Conservation (phyloP, 1,139 yeast genomes). For the Suhomyces ambrosiae region DNA sequence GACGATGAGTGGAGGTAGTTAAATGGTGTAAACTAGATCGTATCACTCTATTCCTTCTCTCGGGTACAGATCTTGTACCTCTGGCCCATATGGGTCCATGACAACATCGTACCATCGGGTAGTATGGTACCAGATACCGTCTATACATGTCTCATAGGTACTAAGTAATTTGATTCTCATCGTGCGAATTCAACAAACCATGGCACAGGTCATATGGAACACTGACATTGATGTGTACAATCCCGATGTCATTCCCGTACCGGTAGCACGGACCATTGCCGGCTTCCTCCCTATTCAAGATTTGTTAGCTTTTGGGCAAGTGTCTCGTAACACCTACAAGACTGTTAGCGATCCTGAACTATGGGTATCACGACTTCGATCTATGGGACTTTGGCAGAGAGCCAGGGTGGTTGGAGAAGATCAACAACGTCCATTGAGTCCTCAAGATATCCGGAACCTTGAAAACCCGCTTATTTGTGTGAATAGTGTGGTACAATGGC, state of each 20-base stretch:
- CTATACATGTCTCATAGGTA: conserved; percentile 2
- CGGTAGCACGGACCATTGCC: conserved; percentile 41
- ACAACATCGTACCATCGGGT: background rate
- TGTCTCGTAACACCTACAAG: conserved; percentile 41
- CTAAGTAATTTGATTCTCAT: no score
- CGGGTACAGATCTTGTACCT: no score
- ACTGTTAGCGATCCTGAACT: conserved; percentile 42
- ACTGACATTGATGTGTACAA: conserved; percentile 51
- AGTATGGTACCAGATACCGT: background rate
- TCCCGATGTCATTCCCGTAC: conserved; percentile 43
- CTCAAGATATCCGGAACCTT: conserved; percentile 1
- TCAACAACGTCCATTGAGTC: conserved; percentile 1
- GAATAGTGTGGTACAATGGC: conserved; percentile 40
- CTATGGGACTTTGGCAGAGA: conserved; percentile 52
- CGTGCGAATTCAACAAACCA: conserved; percentile 15
- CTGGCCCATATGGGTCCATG: no score
- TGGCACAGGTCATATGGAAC: conserved; percentile 54
- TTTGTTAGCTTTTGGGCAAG: conserved; percentile 36
- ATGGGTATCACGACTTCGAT: conserved; percentile 55
- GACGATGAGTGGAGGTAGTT: no score
- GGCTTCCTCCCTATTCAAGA: conserved; percentile 40
- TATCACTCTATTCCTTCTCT: no score
- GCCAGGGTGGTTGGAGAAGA: conserved; percentile 16
- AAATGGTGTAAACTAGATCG: no score
- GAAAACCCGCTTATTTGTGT: conserved; percentile 42